These are phyloP conservation scores for Linderniella brevidens DNA, from an alignment of 257 asterid genomes.

Conservation along the genomic window DNA sequence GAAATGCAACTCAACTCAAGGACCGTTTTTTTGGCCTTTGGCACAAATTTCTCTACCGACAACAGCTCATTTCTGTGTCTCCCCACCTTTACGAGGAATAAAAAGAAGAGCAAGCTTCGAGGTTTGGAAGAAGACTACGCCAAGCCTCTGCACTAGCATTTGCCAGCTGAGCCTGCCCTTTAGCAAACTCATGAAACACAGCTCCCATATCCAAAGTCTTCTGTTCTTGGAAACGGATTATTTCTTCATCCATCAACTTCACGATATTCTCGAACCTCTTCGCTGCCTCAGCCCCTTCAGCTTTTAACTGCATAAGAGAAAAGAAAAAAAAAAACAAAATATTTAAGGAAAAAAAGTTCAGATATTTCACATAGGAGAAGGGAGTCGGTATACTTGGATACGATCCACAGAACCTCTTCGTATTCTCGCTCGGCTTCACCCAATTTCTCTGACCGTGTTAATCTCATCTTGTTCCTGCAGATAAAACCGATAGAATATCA, in stretches of 20 bases:
- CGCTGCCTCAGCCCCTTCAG: conserved; percentile 61
- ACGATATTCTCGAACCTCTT: conserved; percentile 64
- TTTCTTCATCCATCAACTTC: conserved; percentile 69
- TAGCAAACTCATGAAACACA: conserved; percentile 84
- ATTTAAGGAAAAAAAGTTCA: conserved; percentile 3
- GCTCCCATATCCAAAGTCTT: conserved; percentile 78
- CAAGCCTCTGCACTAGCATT: conserved; percentile 72
- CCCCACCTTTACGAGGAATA: too few species aligned
- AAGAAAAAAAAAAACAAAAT: conserved; percentile 5
- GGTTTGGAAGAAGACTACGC: conserved; percentile 95
- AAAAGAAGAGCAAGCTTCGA: conserved; percentile 31
- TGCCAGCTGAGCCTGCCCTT: conserved; percentile 75
- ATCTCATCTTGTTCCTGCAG: conserved; percentile 76
- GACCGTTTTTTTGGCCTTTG: too few species aligned
- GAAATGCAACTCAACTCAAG: too few species aligned
- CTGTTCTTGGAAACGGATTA: conserved; percentile 78
- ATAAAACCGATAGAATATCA: too few species aligned
- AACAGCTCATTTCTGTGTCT: too few species aligned
- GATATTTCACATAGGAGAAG: neutral
- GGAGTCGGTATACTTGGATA: neutral
- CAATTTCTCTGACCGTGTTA: conserved; percentile 73
- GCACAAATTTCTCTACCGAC: too few species aligned
- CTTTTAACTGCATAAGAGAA: conserved; percentile 29
- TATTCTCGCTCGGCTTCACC: conserved; percentile 77
- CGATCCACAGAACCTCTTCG: conserved; percentile 44